Conservation (phyloP, 2,329 filamentous ascomycete species). For the Stagonosporopsis tanaceti region DNA sequence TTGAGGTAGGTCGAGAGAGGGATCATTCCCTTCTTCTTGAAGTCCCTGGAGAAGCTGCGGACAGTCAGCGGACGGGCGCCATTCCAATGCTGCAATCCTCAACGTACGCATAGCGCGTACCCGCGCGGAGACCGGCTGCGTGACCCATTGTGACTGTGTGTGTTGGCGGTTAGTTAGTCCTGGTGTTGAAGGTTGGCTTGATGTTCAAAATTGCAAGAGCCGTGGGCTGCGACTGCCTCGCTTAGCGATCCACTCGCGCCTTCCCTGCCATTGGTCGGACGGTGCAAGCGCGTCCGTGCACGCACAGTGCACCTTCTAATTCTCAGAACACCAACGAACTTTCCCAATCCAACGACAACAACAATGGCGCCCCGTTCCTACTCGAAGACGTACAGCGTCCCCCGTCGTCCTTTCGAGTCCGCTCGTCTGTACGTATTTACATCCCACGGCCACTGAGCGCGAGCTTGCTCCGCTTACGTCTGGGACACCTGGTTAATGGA, state of each 20-base stretch:
- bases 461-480: conserved; percentile 99
- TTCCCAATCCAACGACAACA: conserved; percentile 45
- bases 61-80: conserved; percentile 33
- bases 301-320: conserved; percentile 19
- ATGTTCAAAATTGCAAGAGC: conserved; percentile 16
- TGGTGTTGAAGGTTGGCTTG: conserved; percentile 7
- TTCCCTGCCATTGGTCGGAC: conserved; percentile 13
- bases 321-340: conserved; percentile 25
- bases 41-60: conserved; percentile 79
- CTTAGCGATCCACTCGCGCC: conserved; percentile 19
- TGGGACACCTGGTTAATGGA: conserved; percentile 73
- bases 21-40: conserved; percentile 96
- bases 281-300: conserved; percentile 6
- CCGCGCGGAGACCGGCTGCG: conserved; percentile 57
- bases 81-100: conserved; percentile 1
- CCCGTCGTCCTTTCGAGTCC: conserved; percentile 97
- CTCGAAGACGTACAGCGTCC: conserved; percentile 99
- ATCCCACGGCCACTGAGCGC: conserved; percentile 88
- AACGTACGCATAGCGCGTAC: conserved; percentile 53
- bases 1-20: conserved; percentile 91
- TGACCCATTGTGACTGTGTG: conserved; percentile 53
- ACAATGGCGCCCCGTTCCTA: conserved; percentile 71
- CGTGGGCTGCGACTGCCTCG: conserved; percentile 19
- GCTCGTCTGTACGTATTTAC: conserved; percentile 93
- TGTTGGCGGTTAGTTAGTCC: conserved; percentile 20